Evolutionary conservation across 352 stramenopile species (phyloP).

Genomic region (Pythium dissotocum): DNA sequence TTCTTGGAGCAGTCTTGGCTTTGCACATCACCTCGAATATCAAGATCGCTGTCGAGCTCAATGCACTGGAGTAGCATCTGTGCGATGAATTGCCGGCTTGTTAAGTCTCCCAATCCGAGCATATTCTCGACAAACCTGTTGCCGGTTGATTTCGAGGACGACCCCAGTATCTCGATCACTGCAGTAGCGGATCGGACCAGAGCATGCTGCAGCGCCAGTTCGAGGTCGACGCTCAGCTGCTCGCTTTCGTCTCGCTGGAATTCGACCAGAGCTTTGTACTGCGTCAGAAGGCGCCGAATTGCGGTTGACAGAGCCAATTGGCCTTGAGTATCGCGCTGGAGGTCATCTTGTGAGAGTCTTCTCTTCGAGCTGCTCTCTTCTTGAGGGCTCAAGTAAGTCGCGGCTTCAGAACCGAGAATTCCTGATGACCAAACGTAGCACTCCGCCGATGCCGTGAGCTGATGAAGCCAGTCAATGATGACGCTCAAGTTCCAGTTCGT

Average conservation of each 20-base stretch:
- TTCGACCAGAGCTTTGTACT: slow-evolving; percentile 6
- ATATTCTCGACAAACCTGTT: slow-evolving; percentile 5
- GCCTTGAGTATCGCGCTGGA: not conserved
- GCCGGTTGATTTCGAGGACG: not conserved
- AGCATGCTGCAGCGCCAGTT: not conserved
- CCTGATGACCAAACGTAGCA: slow-evolving; percentile 55
- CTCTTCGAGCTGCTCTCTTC: slow-evolving; percentile 38
- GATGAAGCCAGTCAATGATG: slow-evolving; percentile 57
- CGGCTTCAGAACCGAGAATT: slow-evolving; percentile 39
- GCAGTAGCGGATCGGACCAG: slow-evolving; percentile 3
- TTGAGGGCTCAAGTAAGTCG: slow-evolving; percentile 18
- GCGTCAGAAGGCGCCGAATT: slow-evolving; percentile 8
- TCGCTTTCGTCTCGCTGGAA: slow-evolving; percentile 2
- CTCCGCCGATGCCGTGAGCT: slow-evolving; percentile 60
- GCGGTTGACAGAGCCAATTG: slow-evolving; percentile 16
- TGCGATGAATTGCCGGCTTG: not conserved
- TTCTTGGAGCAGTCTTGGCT: not conserved
- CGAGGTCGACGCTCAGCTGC: slow-evolving; percentile 7
- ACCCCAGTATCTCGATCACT: slow-evolving; percentile 12
- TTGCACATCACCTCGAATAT: not conserved
- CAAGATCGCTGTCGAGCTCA: not conserved
- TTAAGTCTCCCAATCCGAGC: not conserved
- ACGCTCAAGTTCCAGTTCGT: slow-evolving; percentile 22
- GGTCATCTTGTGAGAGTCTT: slow-evolving; percentile 12
- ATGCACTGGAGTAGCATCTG: slow-evolving; percentile 11